These are phyloP conservation scores for Cyclanthera cordifolia DNA, from an alignment of 306 rosid species.

Conservation along the genomic window DNA sequence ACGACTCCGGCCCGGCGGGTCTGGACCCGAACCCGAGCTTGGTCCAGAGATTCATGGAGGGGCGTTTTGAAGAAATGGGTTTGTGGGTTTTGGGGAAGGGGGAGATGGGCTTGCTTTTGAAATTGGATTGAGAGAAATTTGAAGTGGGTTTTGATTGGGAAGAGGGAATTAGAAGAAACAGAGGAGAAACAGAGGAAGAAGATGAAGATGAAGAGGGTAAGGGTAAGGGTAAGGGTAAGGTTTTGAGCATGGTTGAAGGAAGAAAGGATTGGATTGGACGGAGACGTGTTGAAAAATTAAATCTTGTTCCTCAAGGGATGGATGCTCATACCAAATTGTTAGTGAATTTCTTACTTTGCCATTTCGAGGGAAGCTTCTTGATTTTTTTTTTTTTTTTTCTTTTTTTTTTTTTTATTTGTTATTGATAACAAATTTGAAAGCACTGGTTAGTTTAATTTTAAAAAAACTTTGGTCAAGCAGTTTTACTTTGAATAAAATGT, in stretches of 20 bases:
- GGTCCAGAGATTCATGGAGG: conserved; percentile 70
- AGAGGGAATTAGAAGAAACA: conserved; percentile 21
- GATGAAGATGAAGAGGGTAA: conserved; percentile 18
- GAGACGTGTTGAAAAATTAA: conserved; percentile 23
- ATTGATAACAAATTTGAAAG: too few species aligned
- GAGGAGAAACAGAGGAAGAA: conserved; percentile 22
- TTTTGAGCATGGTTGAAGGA: conserved; percentile 34
- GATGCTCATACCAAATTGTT: not conserved
- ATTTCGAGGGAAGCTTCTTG: not conserved
- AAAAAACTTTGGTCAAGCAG: too few species aligned
- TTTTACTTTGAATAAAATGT: too few species aligned
- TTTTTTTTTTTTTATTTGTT: too few species aligned
- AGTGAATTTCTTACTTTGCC: not conserved
- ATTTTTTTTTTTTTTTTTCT: not conserved
- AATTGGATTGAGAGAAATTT: conserved; percentile 16
- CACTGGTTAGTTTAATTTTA: too few species aligned
- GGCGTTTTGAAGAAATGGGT: conserved; percentile 17
- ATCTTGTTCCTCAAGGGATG: conserved; percentile 4
- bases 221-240: conserved; percentile 23
- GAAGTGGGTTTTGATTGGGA: conserved; percentile 23
- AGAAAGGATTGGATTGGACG: not conserved
- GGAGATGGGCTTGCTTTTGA: conserved; percentile 19
- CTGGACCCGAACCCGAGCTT: conserved; percentile 64
- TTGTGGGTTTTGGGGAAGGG: conserved; percentile 30
- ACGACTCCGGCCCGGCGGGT: conserved; percentile 40